Base-by-base conservation (phyloP, 1,284 basidiomycete species). In the Agaricales sp. region DNA sequence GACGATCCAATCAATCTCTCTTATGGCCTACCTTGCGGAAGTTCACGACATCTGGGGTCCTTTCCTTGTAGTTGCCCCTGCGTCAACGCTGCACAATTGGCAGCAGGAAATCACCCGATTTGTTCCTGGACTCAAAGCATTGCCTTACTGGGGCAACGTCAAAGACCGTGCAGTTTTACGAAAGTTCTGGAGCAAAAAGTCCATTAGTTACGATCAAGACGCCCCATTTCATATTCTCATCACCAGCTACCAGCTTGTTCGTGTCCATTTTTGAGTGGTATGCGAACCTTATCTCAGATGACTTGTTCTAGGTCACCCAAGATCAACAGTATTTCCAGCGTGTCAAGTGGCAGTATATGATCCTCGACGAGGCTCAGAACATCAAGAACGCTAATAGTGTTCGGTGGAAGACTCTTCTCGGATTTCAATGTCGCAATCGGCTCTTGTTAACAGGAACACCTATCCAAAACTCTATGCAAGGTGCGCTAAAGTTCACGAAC, bases 271-370 rank as follows among this genome's bases (percentile, higher is more conserved):
- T 30, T 19, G 51, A 13, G 37, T 45, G 48, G 4, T 6, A 49
- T n/a, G 24, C 24, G 19, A 18, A 22, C 49, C 14, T 35, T n/a
- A 16, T 13, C 25, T 23, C 14, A 47, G 14, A 18, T 50, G 44
- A 20, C 43, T 44, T 11, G 35, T 3, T 48, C 14, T 57, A 91
- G 87, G 82, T 97, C 37, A 94, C 93, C 6, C 89, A 91, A 70
- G 96, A 99, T 64, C 94, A 97, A 60, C 93, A 97, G 62, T 98
- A 99, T 68, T 97, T 99, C 67, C 90, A 96, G 63, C 80, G 89
- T 30, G 86, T 99, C 59, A 96, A 94, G 63, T 99, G 96, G 96
- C 96, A 99, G 69, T 99, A 99, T 64, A 99, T 99, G 96, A 83
- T 99, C 51, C 76, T 99, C 12, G 96, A 99, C 61, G 96, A 99